Evolutionary conservation across 805 yeast species (phyloP).

Genomic region (Grigorovia humatica): DNA sequence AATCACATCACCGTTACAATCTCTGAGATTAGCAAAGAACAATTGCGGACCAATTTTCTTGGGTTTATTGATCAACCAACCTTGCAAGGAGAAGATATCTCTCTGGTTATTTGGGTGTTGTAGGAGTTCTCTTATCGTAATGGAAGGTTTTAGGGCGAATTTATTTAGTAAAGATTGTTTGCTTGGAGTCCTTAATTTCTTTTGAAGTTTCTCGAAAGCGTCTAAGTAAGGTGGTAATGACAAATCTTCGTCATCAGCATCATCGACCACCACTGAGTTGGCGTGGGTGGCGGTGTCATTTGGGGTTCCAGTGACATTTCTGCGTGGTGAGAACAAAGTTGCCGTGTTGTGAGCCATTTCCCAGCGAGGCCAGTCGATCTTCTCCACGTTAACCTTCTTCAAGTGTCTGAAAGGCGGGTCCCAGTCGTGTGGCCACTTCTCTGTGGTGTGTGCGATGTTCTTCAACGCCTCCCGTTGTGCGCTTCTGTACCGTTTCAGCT

Average conservation of each 20-base stretch:
- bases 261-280: background rate
- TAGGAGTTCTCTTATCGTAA: background rate
- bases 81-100: background rate
- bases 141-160: background rate
- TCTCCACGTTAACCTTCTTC: background rate
- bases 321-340: background rate
- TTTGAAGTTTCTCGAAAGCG: background rate
- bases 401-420: slow-evolving; percentile 41
- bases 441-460: slow-evolving; percentile 32
- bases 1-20: slow-evolving; percentile 51
- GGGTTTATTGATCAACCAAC: slow-evolving; percentile 30
- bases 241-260: background rate
- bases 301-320: too few relatives aligned
- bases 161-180: background rate
- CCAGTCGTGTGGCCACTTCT: slow-evolving; percentile 55
- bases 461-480: slow-evolving; percentile 50
- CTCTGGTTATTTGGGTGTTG: background rate
- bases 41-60: slow-evolving; percentile 53
- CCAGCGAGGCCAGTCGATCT: background rate
- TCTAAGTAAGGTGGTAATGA: background rate
- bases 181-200: background rate
- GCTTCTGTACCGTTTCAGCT: slow-evolving; percentile 69
- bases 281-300: too few relatives aligned
- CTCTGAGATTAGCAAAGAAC: slow-evolving; percentile 69
- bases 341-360: background rate